Base-by-base conservation (phyloP, 2,329 filamentous ascomycete genomes). In the Diaporthe longicolla region DNA sequence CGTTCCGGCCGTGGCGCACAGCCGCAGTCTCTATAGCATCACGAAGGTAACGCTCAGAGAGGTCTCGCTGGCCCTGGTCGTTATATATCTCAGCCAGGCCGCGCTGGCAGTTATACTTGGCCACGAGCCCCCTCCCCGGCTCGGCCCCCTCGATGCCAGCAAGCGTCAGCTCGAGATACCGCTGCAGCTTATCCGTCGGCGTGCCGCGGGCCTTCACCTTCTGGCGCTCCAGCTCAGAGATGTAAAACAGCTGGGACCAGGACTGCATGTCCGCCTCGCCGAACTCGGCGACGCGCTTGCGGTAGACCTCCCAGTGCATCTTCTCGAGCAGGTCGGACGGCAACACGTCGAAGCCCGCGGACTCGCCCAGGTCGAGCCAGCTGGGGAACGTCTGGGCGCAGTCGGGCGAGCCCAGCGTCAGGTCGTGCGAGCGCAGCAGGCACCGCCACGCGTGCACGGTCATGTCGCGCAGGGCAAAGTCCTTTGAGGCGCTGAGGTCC, bases 331-430 rank as follows among this genome's bases (percentile, higher is more conserved):
- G 40, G 8, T 52, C 68, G 9, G 70, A 40, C 3, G 74, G 74
- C 2, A 75, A 32, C 7, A 55, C 65, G 37, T 74, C 72, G 45
- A 75, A 75, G 0, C 74, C 74, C 1, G 69, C 74, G 4, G 72
- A 65, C 13, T 75, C 61, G 48, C 74, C 74, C 29, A 75, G 69
- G 61, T 75, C 74, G 5, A 75, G 72, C 74, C 74, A 75, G 26
- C 54, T 73, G 48, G 74, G 35, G 17, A 70, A 43, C 15, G 74
- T 75, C 59, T 50, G 55, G 13, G 50, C 55, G 40, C 68, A 35
- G 11, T 43, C 72, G 0, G 72, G 55, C 1, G 63, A 50, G 2
- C 65, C 74, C 2, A 73, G 61, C 0, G 70, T 48, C 0, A 70
- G 66, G 54, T 75, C 74, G 6, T 71, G 73, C 15, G 72, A 72